These are phyloP conservation scores for Pittosporum tobira DNA, from an alignment of 129 eudicot species.

Conservation along the genomic window DNA sequence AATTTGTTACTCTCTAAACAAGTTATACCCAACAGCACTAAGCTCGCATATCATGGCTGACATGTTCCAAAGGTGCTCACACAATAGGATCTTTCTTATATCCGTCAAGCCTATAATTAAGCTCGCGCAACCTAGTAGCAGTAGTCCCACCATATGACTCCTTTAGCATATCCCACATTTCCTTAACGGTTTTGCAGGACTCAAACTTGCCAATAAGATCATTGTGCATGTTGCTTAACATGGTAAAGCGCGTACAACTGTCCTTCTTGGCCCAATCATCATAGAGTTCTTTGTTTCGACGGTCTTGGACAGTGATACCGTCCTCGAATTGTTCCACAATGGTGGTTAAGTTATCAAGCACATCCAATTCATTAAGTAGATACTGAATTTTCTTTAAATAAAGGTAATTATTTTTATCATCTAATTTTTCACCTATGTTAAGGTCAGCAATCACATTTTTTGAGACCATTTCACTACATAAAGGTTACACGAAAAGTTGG, in stretches of 20 bases:
- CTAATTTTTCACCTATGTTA: too few relatives aligned
- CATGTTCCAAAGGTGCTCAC: too few relatives aligned
- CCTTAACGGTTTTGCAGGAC: not conserved
- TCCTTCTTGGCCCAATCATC: not conserved
- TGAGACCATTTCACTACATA: not conserved
- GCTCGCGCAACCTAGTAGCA: too few relatives aligned
- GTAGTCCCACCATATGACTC: not conserved
- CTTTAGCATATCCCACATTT: not conserved
- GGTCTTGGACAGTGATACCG: not conserved
- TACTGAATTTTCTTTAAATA: not conserved
- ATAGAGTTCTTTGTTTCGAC: not conserved
- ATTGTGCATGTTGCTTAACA: constrained; percentile 3
- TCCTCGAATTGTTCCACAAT: not conserved
- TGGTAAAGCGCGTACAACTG: not conserved
- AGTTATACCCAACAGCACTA: too few relatives aligned
- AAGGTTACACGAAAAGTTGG: too few relatives aligned
- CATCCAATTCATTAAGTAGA: too few relatives aligned
- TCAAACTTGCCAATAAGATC: not conserved
- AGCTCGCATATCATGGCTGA: too few relatives aligned
- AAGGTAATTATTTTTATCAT: constrained; percentile 1
- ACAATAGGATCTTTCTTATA: too few relatives aligned
- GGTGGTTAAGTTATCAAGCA: not conserved
- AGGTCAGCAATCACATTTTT: not conserved
- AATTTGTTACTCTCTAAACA: too few relatives aligned
- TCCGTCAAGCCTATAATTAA: too few relatives aligned